Conservation (phyloP, 2,329 filamentous ascomycete genomes). For the Colletotrichum tofieldiae region DNA sequence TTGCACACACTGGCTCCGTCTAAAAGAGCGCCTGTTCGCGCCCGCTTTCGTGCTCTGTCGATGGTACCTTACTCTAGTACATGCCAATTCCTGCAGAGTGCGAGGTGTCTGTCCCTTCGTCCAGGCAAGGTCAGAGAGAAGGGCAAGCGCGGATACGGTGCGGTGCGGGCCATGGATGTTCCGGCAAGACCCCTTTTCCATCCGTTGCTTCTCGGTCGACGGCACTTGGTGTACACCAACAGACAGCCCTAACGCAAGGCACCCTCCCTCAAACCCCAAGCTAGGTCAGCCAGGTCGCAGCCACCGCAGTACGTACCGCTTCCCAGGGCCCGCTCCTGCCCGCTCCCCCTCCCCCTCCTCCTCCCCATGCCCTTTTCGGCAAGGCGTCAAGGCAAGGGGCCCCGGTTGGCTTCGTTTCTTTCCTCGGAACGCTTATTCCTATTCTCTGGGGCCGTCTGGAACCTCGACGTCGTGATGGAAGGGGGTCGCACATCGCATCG, state of each 20-base stretch:
- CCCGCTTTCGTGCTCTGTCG: neutral
- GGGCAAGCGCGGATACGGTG: too few species aligned
- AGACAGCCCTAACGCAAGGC: neutral
- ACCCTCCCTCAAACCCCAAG: neutral
- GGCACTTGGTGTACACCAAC: neutral
- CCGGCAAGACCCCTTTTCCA: slow-evolving; percentile 19
- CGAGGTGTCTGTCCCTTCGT: neutral
- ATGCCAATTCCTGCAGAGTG: neutral
- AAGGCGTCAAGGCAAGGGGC: slow-evolving; percentile 22
- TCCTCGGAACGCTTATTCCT: slow-evolving; percentile 33
- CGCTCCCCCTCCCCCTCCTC: neutral
- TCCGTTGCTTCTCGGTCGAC: neutral
- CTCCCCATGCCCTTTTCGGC: neutral
- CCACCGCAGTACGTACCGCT: neutral
- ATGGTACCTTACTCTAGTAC: neutral
- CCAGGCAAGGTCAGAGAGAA: neutral
- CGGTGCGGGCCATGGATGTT: slow-evolving; percentile 32
- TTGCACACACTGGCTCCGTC: neutral
- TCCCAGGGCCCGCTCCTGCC: neutral
- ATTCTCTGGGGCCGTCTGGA: slow-evolving; percentile 18
- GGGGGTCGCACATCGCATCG: slow-evolving; percentile 24
- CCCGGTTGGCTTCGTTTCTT: slow-evolving; percentile 18
- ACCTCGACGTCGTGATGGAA: neutral
- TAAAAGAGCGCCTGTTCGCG: neutral
- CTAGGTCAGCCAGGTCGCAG: neutral